Evolutionary conservation across 1,284 basidiomycete species (phyloP), one percentile per base, ranked within the genome.

Genomic region (Caloboletus inedulis): DNA sequence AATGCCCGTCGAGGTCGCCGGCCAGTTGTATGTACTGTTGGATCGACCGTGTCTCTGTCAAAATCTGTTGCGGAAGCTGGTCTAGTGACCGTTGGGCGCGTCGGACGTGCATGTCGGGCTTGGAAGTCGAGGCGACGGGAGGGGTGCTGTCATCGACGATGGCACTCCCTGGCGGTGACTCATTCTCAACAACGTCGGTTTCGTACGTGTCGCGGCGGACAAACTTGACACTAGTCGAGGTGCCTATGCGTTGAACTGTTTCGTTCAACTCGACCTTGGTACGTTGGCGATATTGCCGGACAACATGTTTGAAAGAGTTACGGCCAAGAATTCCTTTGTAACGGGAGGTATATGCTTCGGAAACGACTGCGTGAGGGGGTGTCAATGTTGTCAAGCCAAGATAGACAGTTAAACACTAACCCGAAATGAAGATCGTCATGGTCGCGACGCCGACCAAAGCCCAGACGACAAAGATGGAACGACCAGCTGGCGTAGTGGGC

Each of bases 381-480:
- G 10, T 65, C 29, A 65, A 21, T 33, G 16, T 7, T 13, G 16
- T 25, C 1, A 35, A 23, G 16, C 2, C 18, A 21, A 27, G 14
- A 51, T 9, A 33, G 13, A 36, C 3, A 31, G 18, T 19, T 3
- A 2, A 25, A 47, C 37, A 55, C 75, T n/a, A 52, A 85, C 87
- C 79, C 8, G 86, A 84, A 53, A 87, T 78, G 10, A 89, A 73
- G 34, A 87, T 82, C 0, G 87, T 88, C 78, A 91, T 81, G 0
- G 86, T 81, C 1, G 77, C 87, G 18, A 91, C 85, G 21, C 89
- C 89, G 9, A 89, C 70, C 41, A 94, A 69, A 0, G 89, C 86
- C 91, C 91, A 93, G 8, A 85, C 80, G 48, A 92, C 80, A 66
- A 94, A 93, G 43, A 93, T 77, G 6, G 85, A 82, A 23, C 88